Base-by-base conservation (phyloP, 805 yeast species). In the Torulaspora indica region DNA sequence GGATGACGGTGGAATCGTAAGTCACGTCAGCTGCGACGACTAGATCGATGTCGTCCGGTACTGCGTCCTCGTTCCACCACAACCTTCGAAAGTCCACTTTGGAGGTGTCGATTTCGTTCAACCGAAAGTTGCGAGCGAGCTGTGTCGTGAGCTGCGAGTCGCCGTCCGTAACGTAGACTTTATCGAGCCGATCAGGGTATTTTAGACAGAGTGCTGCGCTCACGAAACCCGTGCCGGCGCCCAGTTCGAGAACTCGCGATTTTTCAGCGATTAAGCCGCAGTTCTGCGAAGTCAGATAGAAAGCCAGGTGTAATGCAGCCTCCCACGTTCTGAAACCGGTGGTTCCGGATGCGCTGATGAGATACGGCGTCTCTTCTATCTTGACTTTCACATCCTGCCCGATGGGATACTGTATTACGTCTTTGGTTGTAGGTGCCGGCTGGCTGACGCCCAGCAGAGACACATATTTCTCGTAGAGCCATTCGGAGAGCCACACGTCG, bases 321-420 rank as follows among this genome's bases (percentile, higher is more conserved):
- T 88, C 96, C 98, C 97, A 90, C 0, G 97, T 91, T 32, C 97
- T 69, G 43, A 79, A 66, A 0, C 97, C 97, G 0, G 97, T 91
- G 1, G 95, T 82, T 4, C 95, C 95, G n/a, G 67, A 59, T 1
- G 86, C 87, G 29, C 85, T 76, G 10, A 85, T 76, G 41, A 84
- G 49, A 42, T 73, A 69, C 0, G 90, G 91, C 0, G 78, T 72
- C 55, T 85, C 93, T 46, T 64, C 66, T 3, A 83, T 75, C 5
- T 53, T 52, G 1, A 74, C 57, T 0, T 39, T 39, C 1, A 49
- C 36, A 12, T 20, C 23, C 1, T 43, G 41, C 30, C 45, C 38
- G 22, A 70, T 49, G n/a, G 46, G 53, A 45, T 69, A 69, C 14
- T 53, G 57, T 8, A 70, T 56, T 3, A 61, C 43, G 40, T 71